Evolutionary conservation across 768 basidiomycete species (phyloP).

Genomic region (Serpula lacrymans): DNA sequence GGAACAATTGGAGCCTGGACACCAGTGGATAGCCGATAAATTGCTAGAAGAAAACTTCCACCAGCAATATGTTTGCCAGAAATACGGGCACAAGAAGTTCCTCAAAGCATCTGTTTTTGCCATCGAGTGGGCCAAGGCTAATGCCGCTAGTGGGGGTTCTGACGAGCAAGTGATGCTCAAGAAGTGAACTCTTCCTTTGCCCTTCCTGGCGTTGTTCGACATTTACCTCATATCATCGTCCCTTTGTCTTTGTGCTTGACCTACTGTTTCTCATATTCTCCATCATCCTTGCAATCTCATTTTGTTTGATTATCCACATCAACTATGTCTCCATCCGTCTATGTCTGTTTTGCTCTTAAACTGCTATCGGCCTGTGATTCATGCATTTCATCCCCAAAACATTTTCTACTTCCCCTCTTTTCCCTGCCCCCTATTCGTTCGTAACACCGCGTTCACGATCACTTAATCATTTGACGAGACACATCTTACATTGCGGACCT

Average conservation of each 20-base stretch:
- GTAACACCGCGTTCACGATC: slow-evolving; percentile 8
- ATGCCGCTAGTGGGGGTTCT: slow-evolving; percentile 37
- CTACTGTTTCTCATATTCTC: slow-evolving; percentile 26
- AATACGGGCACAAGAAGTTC: slow-evolving; percentile 98
- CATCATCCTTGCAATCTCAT: slow-evolving; percentile 32
- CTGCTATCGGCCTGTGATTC: slow-evolving; percentile 35
- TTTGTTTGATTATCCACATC: slow-evolving; percentile 37
- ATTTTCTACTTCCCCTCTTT: slow-evolving; percentile 10
- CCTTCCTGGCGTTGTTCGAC: slow-evolving; percentile 14
- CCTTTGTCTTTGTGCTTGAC: slow-evolving; percentile 29
- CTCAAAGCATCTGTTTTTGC: slow-evolving; percentile 85
- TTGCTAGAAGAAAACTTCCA: slow-evolving; percentile 76
- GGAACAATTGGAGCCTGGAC: slow-evolving; percentile 79
- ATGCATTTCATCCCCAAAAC: slow-evolving; percentile 14
- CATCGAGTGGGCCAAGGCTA: slow-evolving; percentile 65
- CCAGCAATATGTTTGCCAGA: slow-evolving; percentile 88
- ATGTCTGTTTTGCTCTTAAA: slow-evolving; percentile 35
- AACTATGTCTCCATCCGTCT: slow-evolving; percentile 31
- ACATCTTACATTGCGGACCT: slow-evolving; percentile 34
- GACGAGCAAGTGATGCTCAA: slow-evolving; percentile 27
- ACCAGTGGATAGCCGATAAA: slow-evolving; percentile 79
- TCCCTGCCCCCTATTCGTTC: slow-evolving; percentile 23
- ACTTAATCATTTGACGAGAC: slow-evolving; percentile 17
- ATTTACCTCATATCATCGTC: too few relatives aligned
- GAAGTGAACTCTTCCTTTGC: slow-evolving; percentile 18